These are phyloP conservation scores for Termitomyces sp. DNA, from an alignment of 768 basidiomycete genomes.

Conservation along the genomic window DNA sequence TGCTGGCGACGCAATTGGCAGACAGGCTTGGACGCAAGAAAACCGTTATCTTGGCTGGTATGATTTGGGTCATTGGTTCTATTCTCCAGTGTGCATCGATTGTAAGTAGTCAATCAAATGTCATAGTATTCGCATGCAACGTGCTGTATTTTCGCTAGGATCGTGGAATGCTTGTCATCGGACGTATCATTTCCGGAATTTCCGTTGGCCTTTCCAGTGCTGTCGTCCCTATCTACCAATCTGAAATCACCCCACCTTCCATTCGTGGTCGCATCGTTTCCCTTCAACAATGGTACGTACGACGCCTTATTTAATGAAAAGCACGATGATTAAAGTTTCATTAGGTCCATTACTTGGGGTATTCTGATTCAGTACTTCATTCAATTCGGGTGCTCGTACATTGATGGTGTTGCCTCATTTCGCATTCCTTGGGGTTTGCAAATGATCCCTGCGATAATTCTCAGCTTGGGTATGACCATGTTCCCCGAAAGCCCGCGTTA, in stretches of 20 bases:
- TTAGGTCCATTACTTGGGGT: constrained; percentile 70
- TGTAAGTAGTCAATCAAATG: constrained; percentile 22
- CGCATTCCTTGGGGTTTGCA: constrained; percentile 81
- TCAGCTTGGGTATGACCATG: constrained; percentile 61
- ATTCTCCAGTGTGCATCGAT: constrained; percentile 66
- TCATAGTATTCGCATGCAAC: background rate
- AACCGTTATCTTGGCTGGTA: constrained; percentile 61
- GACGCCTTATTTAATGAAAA: background rate
- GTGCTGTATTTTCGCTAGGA: constrained; percentile 33
- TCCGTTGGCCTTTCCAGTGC: constrained; percentile 66
- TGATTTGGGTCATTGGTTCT: constrained; percentile 72
- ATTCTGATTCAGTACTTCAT: constrained; percentile 75
- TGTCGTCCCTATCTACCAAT: constrained; percentile 73
- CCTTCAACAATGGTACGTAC: constrained; percentile 62
- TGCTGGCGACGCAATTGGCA: constrained; percentile 59
- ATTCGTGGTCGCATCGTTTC: constrained; percentile 77
- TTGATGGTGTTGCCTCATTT: constrained; percentile 68
- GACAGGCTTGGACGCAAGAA: constrained; percentile 65
- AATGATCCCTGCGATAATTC: constrained; percentile 72
- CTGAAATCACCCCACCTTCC: constrained; percentile 66
- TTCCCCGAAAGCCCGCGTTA: constrained; percentile 75
- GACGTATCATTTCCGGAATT: constrained; percentile 65
- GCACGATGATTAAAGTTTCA: background rate
- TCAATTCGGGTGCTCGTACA: constrained; percentile 73
- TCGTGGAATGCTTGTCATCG: constrained; percentile 72